These are phyloP conservation scores for Coemansia asiatica DNA, from an alignment of 192 early-diverging fungal genomes.

Conservation along the genomic window DNA sequence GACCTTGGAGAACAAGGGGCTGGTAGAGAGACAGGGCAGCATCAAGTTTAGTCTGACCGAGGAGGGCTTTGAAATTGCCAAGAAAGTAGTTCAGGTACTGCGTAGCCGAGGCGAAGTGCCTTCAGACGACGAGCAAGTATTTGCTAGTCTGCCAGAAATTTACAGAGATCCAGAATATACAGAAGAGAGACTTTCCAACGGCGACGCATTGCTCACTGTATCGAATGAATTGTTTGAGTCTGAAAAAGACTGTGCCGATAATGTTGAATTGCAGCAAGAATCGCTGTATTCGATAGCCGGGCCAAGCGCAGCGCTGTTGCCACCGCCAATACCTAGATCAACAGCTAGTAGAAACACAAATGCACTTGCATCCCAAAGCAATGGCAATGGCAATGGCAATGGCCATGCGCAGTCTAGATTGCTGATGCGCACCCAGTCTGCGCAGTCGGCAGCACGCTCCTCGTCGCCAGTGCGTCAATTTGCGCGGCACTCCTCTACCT, in stretches of 20 bases:
- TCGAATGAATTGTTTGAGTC: background rate
- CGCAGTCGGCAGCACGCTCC: slow-evolving; percentile 10
- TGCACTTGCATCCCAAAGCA: background rate
- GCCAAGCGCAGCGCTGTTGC: background rate
- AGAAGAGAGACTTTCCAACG: background rate
- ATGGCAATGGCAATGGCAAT: too few relatives aligned
- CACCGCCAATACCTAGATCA: background rate
- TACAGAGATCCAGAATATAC: too few relatives aligned
- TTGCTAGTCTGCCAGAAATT: slow-evolving; percentile 9
- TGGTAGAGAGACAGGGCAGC: slow-evolving; percentile 63
- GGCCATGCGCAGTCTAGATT: background rate
- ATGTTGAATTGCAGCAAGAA: background rate
- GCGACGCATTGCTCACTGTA: background rate
- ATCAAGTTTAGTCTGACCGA: slow-evolving; percentile 70
- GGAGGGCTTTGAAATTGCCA: slow-evolving; percentile 65
- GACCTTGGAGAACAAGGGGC: slow-evolving; percentile 66
- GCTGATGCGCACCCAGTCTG: slow-evolving; percentile 8
- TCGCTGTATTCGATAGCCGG: background rate
- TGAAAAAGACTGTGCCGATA: background rate
- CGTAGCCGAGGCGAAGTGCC: slow-evolving; percentile 30
- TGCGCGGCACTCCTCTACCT: slow-evolving; percentile 33
- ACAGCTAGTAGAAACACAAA: background rate
- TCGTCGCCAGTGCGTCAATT: slow-evolving; percentile 18
- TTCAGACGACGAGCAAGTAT: slow-evolving; percentile 16
- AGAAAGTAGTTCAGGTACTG: slow-evolving; percentile 46